A percentile compares a stretch with the other conserved stretches of the same genome.
Conservation (phyloP, 345 rosid species). For the Alliaria petiolata region DNA sequence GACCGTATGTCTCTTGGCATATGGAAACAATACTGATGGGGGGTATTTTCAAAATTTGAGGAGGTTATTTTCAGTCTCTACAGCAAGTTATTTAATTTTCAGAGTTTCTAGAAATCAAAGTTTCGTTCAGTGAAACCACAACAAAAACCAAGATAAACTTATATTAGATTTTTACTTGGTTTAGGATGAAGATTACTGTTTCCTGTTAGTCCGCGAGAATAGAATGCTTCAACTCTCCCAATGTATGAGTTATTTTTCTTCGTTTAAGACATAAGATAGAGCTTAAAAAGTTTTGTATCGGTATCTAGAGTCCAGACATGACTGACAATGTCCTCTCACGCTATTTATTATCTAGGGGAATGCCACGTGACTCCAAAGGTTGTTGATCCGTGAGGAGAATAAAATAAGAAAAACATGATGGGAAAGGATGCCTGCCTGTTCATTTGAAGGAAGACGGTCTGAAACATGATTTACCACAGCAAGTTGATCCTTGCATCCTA, state of each 20-base stretch:
- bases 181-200: not conserved
- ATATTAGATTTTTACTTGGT: not conserved
- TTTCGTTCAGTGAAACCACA: not conserved
- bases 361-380: not conserved
- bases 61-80: not conserved
- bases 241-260: not conserved
- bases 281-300: not conserved
- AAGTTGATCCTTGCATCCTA: slow-evolving; percentile 77
- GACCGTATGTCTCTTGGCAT: not conserved
- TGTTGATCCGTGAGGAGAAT: not conserved
- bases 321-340: not conserved
- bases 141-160: not conserved
- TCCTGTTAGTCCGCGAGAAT: not conserved
- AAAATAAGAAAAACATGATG: not conserved
- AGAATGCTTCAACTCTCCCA: not conserved
- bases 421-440: slow-evolving; percentile 50
- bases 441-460: slow-evolving; percentile 75
- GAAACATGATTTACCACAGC: slow-evolving; percentile 80
- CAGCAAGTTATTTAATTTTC: not conserved
- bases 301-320: not conserved
- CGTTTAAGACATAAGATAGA: not conserved
- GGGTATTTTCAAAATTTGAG: not conserved
- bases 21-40: not conserved
- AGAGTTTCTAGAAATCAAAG: not conserved
- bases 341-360: not conserved